phyloP scores from a whole-genome alignment of 768 basidiomycete genomes.

The Chiua virens region DNA sequence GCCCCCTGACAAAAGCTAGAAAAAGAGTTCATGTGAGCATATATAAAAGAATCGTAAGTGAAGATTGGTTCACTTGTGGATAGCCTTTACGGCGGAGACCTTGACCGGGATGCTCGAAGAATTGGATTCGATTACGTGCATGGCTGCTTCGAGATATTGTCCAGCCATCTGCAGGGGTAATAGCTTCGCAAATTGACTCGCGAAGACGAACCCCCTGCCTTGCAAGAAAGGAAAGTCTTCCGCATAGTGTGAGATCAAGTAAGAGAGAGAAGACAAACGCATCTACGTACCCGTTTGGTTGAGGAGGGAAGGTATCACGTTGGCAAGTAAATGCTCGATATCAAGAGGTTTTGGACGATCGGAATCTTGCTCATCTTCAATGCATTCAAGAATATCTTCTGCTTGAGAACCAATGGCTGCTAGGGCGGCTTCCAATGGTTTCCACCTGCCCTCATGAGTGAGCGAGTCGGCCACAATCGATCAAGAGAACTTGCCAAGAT shows the following conservation, averaged over 20 bases:
- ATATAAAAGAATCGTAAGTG: not conserved
- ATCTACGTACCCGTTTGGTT: slow-evolving; percentile 58
- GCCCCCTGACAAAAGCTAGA: slow-evolving; percentile 68
- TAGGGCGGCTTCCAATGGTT: slow-evolving; percentile 81
- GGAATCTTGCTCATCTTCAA: slow-evolving; percentile 73
- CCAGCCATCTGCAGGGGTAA: slow-evolving; percentile 71
- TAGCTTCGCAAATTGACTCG: slow-evolving; percentile 79
- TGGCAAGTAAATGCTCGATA: slow-evolving; percentile 69
- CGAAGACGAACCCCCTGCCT: slow-evolving; percentile 92
- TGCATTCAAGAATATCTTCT: slow-evolving; percentile 69
- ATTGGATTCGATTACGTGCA: slow-evolving; percentile 76
- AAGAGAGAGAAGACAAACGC: not conserved
- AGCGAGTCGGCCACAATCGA: not conserved
- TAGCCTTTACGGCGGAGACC: slow-evolving; percentile 89
- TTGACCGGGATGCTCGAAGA: slow-evolving; percentile 85
- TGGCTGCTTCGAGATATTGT: slow-evolving; percentile 85
- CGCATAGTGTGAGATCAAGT: not conserved
- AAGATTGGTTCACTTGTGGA: slow-evolving; percentile 73
- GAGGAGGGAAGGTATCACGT: slow-evolving; percentile 78
- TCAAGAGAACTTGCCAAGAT: slow-evolving; percentile 55
- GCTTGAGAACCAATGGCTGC: slow-evolving; percentile 81
- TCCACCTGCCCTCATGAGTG: slow-evolving; percentile 66
- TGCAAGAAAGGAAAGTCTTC: slow-evolving; percentile 90
- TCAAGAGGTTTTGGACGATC: slow-evolving; percentile 70
- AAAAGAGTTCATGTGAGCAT: slow-evolving; percentile 8